Evolutionary conservation across 2,329 filamentous ascomycete species (phyloP).

Genomic region (Alternaria arborescens): DNA sequence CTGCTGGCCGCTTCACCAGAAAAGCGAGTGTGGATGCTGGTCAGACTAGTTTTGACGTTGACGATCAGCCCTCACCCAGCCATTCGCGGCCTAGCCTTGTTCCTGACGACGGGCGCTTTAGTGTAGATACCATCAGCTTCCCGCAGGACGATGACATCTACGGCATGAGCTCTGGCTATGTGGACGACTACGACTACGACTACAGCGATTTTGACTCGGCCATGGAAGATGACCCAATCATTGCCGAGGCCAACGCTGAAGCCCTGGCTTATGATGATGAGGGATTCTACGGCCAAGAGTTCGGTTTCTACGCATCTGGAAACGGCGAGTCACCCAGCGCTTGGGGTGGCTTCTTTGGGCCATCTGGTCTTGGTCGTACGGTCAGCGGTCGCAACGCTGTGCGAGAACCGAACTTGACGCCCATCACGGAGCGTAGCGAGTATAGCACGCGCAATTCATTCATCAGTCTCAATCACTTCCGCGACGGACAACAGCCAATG

Average conservation of each 20-base stretch:
- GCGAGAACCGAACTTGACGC: conserved; percentile 89
- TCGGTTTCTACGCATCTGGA: conserved; percentile 85
- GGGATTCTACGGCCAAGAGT: conserved; percentile 95
- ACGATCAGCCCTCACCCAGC: conserved; percentile 44
- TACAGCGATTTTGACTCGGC: conserved; percentile 64
- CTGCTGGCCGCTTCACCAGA: conserved; percentile 77
- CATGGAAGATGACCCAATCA: conserved; percentile 79
- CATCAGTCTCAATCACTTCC: conserved; percentile 71
- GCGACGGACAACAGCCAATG: conserved; percentile 60
- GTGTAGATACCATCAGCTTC: conserved; percentile 54
- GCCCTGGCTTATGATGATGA: conserved; percentile 91
- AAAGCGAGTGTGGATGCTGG: conserved; percentile 58
- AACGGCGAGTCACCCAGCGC: conserved; percentile 67
- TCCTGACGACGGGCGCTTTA: conserved; percentile 60
- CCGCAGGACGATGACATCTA: conserved; percentile 46
- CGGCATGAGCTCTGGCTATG: conserved; percentile 50
- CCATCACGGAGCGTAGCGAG: conserved; percentile 94
- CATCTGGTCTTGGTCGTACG: conserved; percentile 71
- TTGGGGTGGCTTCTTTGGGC: conserved; percentile 89
- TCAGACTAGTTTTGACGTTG: conserved; percentile 40
- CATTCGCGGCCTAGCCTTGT: conserved; percentile 56
- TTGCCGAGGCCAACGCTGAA: conserved; percentile 93
- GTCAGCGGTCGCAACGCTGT: conserved; percentile 71
- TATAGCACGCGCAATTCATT: conserved; percentile 95
- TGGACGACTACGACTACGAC: conserved; percentile 65